Evolutionary conservation across 768 basidiomycete genomes (phyloP), one percentile per base, ranked within the genome.

Genomic region (Rhodotorula diobovata): DNA sequence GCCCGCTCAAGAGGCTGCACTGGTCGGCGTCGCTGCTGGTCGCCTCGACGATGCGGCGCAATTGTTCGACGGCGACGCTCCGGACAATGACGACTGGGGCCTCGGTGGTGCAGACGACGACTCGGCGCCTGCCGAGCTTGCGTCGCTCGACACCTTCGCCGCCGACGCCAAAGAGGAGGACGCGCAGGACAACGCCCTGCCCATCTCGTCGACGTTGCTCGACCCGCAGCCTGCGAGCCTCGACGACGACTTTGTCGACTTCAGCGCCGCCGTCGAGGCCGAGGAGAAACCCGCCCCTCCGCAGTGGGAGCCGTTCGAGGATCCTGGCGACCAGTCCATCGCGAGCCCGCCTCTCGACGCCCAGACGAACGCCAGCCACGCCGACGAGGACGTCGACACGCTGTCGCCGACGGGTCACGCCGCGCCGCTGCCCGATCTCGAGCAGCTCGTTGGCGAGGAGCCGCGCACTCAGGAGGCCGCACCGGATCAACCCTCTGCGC

Each of bases 371-470:
- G n/a, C 60, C 18, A 51, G 41, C 34, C 45, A 56, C 46, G 41
- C n/a, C 15, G 63, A 41, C 12, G 32, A 55, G 14, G 54, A 55
- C 20, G 14, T 39, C 56, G 56, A 57, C 11, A 37, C 20, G 35
- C 11, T 57, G 64, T 60, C 70, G 72, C 7, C 46, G 58, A 34
- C 76, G 77, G 53, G 77, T 78, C 30, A 75, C 46, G 20, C 46
- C 46, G 46, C 23, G 20, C 46, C 46, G 20, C 46, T 48, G 12
- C 45, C 64, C 11, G 60, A 54, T 14, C 18, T 71, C n/a, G 61
- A 50, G 60, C 37, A 66, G 45, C 21, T n/a, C 32, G 34, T 66
- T 55, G 16, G 58, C 62, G 20, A 32, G 37, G 39, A 51, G 43
- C 37, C 56, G 21, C 25, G 4, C 23, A 23, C 56, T 2, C 43